phyloP scores from a whole-genome alignment of 2,329 filamentous ascomycete genomes.

The Hypoxylon sp. region DNA sequence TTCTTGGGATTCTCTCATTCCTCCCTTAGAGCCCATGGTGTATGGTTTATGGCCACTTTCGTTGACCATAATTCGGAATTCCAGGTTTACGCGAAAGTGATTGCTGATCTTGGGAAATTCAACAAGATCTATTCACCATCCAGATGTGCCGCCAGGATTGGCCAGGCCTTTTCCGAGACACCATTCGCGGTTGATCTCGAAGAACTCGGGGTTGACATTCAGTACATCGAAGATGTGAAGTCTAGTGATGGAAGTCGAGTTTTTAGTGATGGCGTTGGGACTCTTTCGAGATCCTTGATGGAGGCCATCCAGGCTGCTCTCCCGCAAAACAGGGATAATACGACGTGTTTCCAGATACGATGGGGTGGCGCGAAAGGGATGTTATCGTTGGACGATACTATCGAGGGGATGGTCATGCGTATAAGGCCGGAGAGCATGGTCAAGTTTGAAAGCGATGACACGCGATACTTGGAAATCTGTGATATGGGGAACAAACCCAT shows the following conservation, averaged over 20 bases:
- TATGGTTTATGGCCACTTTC: constrained; percentile 73
- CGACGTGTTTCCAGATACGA: constrained; percentile 82
- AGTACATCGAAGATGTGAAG: constrained; percentile 66
- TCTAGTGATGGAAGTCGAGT: constrained; percentile 65
- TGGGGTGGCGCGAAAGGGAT: constrained; percentile 84
- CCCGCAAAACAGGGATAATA: constrained; percentile 62
- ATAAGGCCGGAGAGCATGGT: constrained; percentile 81
- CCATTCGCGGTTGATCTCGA: constrained; percentile 70
- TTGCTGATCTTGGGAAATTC: constrained; percentile 67
- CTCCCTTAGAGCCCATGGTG: constrained; percentile 78
- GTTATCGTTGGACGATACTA: constrained; percentile 75
- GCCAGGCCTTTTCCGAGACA: constrained; percentile 82
- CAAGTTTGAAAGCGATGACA: constrained; percentile 76
- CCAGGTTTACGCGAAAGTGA: constrained; percentile 61
- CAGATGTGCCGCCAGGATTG: constrained; percentile 71
- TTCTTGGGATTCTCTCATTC: constrained; percentile 88
- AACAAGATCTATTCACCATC: constrained; percentile 66
- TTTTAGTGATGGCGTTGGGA: constrained; percentile 87
- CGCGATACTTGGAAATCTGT: constrained; percentile 77
- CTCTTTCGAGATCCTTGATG: constrained; percentile 74
- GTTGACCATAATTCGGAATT: constrained; percentile 52
- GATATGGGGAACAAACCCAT: constrained; percentile 77
- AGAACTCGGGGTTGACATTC: constrained; percentile 55
- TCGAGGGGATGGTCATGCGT: constrained; percentile 70
- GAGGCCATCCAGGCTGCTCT: constrained; percentile 71